Conservation (phyloP, 225 moss, liverwort and hornwort genomes). For the Antitrichia curtipendula region DNA sequence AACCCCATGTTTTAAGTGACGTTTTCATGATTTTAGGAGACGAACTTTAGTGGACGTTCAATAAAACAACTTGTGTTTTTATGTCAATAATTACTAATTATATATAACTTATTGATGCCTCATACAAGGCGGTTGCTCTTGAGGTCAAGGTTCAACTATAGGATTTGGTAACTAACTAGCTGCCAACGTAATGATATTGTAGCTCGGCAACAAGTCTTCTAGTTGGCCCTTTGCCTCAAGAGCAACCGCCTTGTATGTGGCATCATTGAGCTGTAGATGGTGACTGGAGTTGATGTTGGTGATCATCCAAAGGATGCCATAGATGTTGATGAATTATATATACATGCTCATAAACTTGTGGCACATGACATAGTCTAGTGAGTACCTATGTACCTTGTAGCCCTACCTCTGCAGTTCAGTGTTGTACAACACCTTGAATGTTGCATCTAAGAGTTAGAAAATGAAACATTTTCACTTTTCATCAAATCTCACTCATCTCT, state of each 20-base stretch:
- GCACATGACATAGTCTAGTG: rapidly evolving
- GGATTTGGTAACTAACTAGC: no score
- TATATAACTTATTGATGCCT: no score
- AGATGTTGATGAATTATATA: rapidly evolving
- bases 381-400: rapidly evolving
- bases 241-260: rapidly evolving
- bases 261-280: not conserved
- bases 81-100: no score
- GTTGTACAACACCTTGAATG: not conserved
- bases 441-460: not conserved
- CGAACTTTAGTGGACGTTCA: no score
- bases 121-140: no score
- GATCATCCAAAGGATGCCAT: rapidly evolving
- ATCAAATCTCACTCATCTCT: not conserved
- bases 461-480: rapidly evolving
- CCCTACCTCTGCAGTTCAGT: rapidly evolving
- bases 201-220: not conserved
- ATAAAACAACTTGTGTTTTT: no score
- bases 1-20: no score
- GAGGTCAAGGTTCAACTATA: no score
- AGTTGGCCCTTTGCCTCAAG: rapidly evolving
- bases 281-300: rapidly evolving
- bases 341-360: rapidly evolving
- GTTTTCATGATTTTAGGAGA: no score
- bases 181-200: no score